Evolutionary conservation across 768 basidiomycete species (phyloP), one percentile per base, ranked within the genome.

Genomic region (Kwoniella dejecticola): DNA sequence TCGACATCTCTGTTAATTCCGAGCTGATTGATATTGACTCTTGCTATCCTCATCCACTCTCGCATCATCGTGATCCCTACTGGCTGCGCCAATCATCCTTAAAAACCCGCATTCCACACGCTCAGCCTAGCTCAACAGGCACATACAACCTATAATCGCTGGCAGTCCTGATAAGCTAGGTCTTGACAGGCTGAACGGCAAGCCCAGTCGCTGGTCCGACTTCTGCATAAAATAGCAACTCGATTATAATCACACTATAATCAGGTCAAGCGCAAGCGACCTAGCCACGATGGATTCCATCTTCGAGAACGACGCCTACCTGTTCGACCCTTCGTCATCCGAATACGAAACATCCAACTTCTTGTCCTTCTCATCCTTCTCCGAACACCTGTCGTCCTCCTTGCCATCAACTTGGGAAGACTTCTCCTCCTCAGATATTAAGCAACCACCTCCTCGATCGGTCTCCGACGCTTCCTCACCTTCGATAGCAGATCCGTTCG

Each of bases 331-430:
- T 26, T 58, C 64, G 17, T 47, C 50, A 6, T 17, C 42, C 42
- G 53, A 58, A 40, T 64, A 62, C 24, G 41, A 54, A 24, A 40
- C 52, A 24, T 47, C 53, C 2, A 47, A 46, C 44, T 67, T 72
- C 65, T 53, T 70, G 17, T 69, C 73, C 26, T 75, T 75, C 65
- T 67, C 69, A 27, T 70, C 70, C n/a, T 68, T 75, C 27, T 66
- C 70, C 48, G 70, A 67, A 45, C 48, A 50, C 17, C 63, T 74
- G 12, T 68, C 41, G 19, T 42, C 41, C 11, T 42, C 19, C 6
- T 19, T 19, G 6, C 19, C 41, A 13, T 42, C 69, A 7, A 45
- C 31, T 26, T 52, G 57, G 45, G 55, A 60, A 44, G 57, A 57
- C 45, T 30, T 63, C 17, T n/a, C 19, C 10, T 42, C 41, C 11